These are phyloP conservation scores for Areca catechu DNA, from an alignment of 176 grass and related monocot species.

Conservation along the genomic window DNA sequence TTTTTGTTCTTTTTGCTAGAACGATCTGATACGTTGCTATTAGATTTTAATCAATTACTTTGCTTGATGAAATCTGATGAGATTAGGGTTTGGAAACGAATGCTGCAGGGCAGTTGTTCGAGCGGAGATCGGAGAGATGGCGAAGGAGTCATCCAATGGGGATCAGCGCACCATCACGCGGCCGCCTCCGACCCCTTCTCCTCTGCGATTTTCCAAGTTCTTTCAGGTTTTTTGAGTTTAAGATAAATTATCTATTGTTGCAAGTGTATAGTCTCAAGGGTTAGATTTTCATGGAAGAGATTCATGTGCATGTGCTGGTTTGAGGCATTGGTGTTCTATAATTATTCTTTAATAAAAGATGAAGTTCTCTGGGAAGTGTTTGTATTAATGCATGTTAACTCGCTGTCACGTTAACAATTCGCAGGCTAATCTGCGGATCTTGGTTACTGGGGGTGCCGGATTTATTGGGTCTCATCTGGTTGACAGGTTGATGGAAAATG, in stretches of 20 bases:
- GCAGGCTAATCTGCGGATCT: conserved; percentile 90
- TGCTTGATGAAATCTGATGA: conserved; percentile 33
- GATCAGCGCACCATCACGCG: conserved; percentile 53
- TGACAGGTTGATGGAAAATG: conserved; percentile 99
- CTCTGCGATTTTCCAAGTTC: conserved; percentile 97
- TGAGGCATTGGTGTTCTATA: too few relatives aligned
- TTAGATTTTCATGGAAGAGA: too few relatives aligned
- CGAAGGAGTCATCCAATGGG: conserved; percentile 64
- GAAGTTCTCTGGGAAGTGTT: too few relatives aligned
- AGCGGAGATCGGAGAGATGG: conserved; percentile 37
- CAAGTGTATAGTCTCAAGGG: too few relatives aligned
- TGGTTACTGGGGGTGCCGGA: conserved; percentile 93
- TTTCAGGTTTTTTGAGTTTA: conserved; percentile 53
- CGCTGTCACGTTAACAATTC: too few relatives aligned
- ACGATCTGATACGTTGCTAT: too few relatives aligned
- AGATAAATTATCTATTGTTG: too few relatives aligned
- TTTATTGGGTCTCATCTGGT: conserved; percentile 99
- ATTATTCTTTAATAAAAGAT: too few relatives aligned
- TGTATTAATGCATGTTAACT: too few relatives aligned
- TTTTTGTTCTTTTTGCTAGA: too few relatives aligned
- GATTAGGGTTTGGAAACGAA: background rate
- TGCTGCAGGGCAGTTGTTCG: conserved; percentile 27
- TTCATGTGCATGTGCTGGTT: too few relatives aligned
- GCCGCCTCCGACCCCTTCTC: conserved; percentile 82
- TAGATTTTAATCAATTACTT: too few relatives aligned